These are phyloP conservation scores for Schizophyllum commune DNA, from an alignment of 1,284 basidiomycete genomes.

Conservation along the genomic window DNA sequence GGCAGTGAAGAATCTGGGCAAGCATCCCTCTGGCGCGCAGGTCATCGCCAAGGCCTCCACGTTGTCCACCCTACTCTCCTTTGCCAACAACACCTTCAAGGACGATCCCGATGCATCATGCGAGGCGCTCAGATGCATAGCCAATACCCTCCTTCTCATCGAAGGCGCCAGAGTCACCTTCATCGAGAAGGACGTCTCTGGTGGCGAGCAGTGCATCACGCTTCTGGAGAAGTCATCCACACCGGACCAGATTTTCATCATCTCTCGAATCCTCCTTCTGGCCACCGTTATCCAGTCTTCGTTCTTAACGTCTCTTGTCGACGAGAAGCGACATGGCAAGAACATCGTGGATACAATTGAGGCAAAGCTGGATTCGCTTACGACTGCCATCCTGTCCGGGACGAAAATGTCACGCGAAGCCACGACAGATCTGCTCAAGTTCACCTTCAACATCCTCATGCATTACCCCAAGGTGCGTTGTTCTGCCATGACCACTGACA, in stretches of 20 bases:
- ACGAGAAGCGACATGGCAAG: conserved; percentile 46
- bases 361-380: conserved; percentile 47
- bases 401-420: conserved; percentile 58
- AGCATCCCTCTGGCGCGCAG: conserved; percentile 61
- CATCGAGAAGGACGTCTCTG: conserved; percentile 49
- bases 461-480: conserved; percentile 45
- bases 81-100: conserved; percentile 40
- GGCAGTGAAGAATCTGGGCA: conserved; percentile 71
- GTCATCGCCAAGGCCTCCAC: conserved; percentile 49
- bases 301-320: conserved; percentile 53
- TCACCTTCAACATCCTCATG: conserved; percentile 66
- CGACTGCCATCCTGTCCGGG: conserved; percentile 37
- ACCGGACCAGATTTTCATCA: conserved; percentile 63
- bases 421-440: conserved; percentile 68
- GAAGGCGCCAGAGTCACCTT: conserved; percentile 54
- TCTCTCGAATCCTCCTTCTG: conserved; percentile 70
- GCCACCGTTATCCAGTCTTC: conserved; percentile 45
- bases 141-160: conserved; percentile 66
- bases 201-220: conserved; percentile 47
- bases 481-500: neutral
- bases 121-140: conserved; percentile 68
- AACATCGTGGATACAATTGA: conserved; percentile 54
- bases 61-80: conserved; percentile 41
- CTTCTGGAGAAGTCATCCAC: conserved; percentile 58
- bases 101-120: conserved; percentile 53